phyloP scores from a whole-genome alignment of 202 grass and related monocot genomes.

The Brachypodium distachyon region DNA sequence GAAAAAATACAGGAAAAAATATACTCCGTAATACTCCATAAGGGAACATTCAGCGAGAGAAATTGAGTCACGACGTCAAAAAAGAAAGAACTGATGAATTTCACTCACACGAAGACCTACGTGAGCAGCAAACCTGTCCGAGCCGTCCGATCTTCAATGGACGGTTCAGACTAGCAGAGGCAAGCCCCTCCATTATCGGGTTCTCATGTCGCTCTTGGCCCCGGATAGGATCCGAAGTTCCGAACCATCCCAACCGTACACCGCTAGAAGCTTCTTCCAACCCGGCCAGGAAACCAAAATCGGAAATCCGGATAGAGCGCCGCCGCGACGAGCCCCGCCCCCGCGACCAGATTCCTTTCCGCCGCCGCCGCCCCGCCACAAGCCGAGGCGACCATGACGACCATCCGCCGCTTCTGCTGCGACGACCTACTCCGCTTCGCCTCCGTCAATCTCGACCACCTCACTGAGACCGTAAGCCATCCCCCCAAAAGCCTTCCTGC shows the following conservation, averaged over 20 bases:
- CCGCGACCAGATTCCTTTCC: slow-evolving; percentile 6
- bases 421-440: slow-evolving; percentile 87
- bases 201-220: not conserved
- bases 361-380: not conserved
- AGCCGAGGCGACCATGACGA: slow-evolving; percentile 48
- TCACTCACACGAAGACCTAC: no score
- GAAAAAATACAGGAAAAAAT: no score
- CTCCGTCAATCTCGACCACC: slow-evolving; percentile 90
- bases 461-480: slow-evolving; percentile 65
- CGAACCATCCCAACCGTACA: not conserved
- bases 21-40: no score
- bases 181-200: no score
- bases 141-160: no score
- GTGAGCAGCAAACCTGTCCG: no score
- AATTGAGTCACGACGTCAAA: no score
- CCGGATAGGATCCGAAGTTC: no score
- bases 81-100: no score
- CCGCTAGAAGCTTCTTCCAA: not conserved
- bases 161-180: not conserved
- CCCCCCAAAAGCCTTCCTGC: not conserved
- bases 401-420: slow-evolving; percentile 90
- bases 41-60: no score
- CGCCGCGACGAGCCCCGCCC: not conserved
- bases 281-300: not conserved
- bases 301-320: slow-evolving; percentile 16